Evolutionary conservation across 78 protist genomes (phyloP).

Genomic region (Speleostelium caveatum): DNA sequence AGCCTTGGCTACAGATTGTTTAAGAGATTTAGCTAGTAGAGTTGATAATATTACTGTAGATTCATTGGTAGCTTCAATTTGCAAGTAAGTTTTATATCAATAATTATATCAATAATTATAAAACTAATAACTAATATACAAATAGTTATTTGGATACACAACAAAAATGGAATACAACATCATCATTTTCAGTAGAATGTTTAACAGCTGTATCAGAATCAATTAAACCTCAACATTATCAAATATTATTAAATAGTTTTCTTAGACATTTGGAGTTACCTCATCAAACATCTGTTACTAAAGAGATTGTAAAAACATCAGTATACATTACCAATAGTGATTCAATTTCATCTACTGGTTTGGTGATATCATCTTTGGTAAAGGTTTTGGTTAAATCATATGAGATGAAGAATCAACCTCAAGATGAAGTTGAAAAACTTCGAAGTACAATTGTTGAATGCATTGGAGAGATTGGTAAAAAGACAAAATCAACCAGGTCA

Average conservation of each 20-base stretch:
- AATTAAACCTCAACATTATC: conserved; percentile 60
- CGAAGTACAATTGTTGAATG: conserved; percentile 26
- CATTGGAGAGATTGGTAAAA: conserved; percentile 29
- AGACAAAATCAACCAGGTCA: neutral
- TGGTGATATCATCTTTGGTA: conserved; percentile 35
- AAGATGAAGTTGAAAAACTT: conserved; percentile 34
- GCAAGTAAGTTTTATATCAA: conserved; percentile 15
- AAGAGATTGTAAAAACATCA: conserved; percentile 27
- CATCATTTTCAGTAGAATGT: conserved; percentile 32
- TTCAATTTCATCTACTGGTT: conserved; percentile 1
- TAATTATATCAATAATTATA: neutral
- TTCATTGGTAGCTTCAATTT: conserved; percentile 33
- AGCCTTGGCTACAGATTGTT: conserved; percentile 37
- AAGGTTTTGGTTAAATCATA: conserved; percentile 36
- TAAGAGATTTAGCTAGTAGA: conserved; percentile 51
- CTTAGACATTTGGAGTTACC: conserved; percentile 45
- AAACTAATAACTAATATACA: neutral
- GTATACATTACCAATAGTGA: conserved; percentile 20
- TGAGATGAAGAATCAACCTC: conserved; percentile 30
- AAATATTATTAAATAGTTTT: conserved; percentile 40
- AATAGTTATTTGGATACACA: conserved; percentile 53
- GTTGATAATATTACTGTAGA: conserved; percentile 64
- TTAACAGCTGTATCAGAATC: conserved; percentile 42
- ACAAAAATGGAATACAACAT: conserved; percentile 29
- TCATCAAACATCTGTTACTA: conserved; percentile 47